Conservation (phyloP, 441 rosid genomes). For the Corymbia citriodora region DNA sequence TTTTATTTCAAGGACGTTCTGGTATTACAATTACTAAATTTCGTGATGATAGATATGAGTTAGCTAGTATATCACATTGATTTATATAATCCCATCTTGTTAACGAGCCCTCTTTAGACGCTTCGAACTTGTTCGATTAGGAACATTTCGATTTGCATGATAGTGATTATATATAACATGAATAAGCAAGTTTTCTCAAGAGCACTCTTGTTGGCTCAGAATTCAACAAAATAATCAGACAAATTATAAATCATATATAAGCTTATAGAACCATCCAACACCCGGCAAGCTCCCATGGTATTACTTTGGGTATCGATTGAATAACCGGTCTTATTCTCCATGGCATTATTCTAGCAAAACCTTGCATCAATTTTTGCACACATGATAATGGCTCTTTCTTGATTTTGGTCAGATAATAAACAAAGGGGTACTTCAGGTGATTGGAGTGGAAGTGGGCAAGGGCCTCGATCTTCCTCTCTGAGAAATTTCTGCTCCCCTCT, state of each 20-base stretch:
- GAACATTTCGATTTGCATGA: not conserved
- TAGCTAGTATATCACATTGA: not conserved
- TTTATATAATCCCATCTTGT: not conserved
- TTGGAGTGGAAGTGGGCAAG: conserved; percentile 74
- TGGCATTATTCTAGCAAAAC: not conserved
- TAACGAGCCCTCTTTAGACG: not conserved
- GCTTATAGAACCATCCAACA: not conserved
- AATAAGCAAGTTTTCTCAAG: not conserved
- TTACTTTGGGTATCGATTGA: not conserved
- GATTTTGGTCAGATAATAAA: conserved; percentile 42
- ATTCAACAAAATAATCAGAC: not conserved
- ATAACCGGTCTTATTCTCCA: not conserved
- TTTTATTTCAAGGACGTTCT: not conserved
- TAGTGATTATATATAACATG: not conserved
- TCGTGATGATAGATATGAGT: not conserved
- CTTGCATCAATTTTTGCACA: not conserved
- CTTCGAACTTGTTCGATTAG: not conserved
- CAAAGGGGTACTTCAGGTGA: conserved; percentile 60
- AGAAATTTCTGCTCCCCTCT: not conserved
- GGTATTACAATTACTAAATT: not conserved
- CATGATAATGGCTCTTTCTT: not conserved
- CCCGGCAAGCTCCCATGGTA: not conserved
- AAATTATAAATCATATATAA: not conserved
- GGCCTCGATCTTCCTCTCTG: conserved; percentile 84
- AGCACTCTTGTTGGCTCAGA: not conserved